Evolutionary conservation across 2,329 filamentous ascomycete genomes (phyloP), one percentile per base, ranked within the genome.

Genomic region (Penicillium brevicompactum): DNA sequence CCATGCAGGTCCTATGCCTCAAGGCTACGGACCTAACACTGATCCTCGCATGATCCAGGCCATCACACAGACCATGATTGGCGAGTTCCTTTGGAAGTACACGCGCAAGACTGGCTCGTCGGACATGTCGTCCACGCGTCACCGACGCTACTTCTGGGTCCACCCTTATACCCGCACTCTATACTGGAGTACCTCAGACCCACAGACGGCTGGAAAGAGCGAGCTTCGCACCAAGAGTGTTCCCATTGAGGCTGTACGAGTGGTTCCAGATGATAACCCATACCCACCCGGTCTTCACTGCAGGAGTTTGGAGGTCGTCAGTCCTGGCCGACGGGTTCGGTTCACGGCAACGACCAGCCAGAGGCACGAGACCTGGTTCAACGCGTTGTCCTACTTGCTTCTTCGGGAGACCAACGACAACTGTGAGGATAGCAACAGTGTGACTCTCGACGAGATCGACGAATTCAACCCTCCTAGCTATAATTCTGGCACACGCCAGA

Each of bases 51-150:
- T 99, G 92, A 97, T 99, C 64, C 92, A 97, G 77, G 94, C 94
- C 46, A 97, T 99, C 62, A 99, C 94, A 2, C 93, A 99, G 75
- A 97, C 94, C 16, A 99, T 99, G 94, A 97, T 99, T 69, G 94
- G 94, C 53, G 94, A 99, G 73, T 97, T 93, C 73, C 81, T 99
- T 40, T 99, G 94, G 94, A 99, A 99, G 74, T 99, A 99, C 76
- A 99, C 94, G 0, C 89, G 94, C 67, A 96, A 94, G 78, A 83
- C 92, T 56, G 92, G 92, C n/a, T 88, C 93, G 22, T 89, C 87
- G 51, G 90, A 92, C 60, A 86, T 96, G 76, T 97, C 92, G 14
- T 89, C 87, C 65, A 96, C 92, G 53, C 86, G 94, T 49, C 94
- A 99, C 74, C 86, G 91, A 58, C 87, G 94, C 31, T 99, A 97